Evolutionary conservation across 306 rosid species (phyloP), one percentile per base, ranked within the genome.

Genomic region (Calophaca sinica): DNA sequence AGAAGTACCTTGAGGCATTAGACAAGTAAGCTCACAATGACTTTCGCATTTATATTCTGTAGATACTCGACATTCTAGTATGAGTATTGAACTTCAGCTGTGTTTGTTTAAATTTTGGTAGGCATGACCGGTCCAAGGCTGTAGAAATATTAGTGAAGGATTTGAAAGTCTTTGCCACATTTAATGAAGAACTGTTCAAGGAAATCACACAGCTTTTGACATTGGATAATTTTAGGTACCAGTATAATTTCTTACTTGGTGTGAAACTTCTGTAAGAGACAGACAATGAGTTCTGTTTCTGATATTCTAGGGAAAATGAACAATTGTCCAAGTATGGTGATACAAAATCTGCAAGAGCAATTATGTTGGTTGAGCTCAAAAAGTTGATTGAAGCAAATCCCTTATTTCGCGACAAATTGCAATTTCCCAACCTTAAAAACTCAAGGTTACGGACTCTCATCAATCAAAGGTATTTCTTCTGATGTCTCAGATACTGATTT

Each of bases 331-430:
- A 93, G 79, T 93, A 93, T 73, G 98, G 98, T 31, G 98, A 93
- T 80, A 93, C 97, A 0, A 93, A 93, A 80, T 93, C 97, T 62
- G 98, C 98, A 3, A 82, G 98, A 81, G 91, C 98, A 58, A 93
- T 93, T 79, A 93, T 93, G 98, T 81, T 91, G 87, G 89, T 93
- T 70, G 98, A 93, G 85, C 97, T 93, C 51, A 93, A 93, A 89
- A 93, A 93, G 84, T 86, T 93, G 88, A 91, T 93, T 32, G 98
- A 93, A 81, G 98, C 96, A 3, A 93, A 93, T 87, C 98, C 98
- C 57, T 84, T 93, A 49, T 93, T 93, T 73, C 96, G 98, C 20
- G 98, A 93, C 82, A 93, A 93, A 81, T 84, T 93, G 86, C 98
- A 93, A 71, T 93, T 93, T 76, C 98, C 98, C 33, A 90, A 87